Evolutionary conservation across 352 stramenopile genomes (phyloP), one percentile per base, ranked within the genome.

Genomic region (Phytophthora meadii): DNA sequence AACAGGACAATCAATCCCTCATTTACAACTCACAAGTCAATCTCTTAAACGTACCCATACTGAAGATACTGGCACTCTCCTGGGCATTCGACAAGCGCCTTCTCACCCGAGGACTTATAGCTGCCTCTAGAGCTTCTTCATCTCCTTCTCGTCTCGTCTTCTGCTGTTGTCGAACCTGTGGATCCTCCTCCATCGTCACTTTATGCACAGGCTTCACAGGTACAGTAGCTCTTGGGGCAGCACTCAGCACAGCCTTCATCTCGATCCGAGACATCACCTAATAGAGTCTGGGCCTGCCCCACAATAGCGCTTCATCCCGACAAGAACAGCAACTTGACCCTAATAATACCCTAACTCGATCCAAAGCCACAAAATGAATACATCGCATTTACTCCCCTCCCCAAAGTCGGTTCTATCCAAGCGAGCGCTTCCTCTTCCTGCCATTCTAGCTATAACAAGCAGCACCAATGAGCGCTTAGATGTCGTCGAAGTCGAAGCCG

Each of bases 401-500:
- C 22, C 22, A 1, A 22, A 22, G 67, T 17, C 63, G 41, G 50
- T 58, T 59, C 56, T 55, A 63, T 65, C 41, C 36, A 14, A 61
- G 52, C 56, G 34, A 58, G 48, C 30, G 22, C 62, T 57, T 58
- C 34, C n/a, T 61, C 25, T 56, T 30, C 36, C 27, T 58, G 34
- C 46, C 34, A 42, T 51, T 11, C 52, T 71, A 70, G 62, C 47
- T 69, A 65, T 47, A 22, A 58, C 52, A 61, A 70, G 55, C 55
- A 70, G 39, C 65, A 12, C 8, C 8, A 10, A 11, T 48, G 25
- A 44, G 14, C 37, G 34, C 67, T 90, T 93, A 97, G 65, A 95
- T 95, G 81, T 95, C 85, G 72, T 97, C 86, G 53, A 97, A 97
- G 58, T 97, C 87, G 65, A 97, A 95, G 64, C 86, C 89, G 75